phyloP scores from a whole-genome alignment of 192 early-diverging fungal genomes.

The Dispira simplex region DNA sequence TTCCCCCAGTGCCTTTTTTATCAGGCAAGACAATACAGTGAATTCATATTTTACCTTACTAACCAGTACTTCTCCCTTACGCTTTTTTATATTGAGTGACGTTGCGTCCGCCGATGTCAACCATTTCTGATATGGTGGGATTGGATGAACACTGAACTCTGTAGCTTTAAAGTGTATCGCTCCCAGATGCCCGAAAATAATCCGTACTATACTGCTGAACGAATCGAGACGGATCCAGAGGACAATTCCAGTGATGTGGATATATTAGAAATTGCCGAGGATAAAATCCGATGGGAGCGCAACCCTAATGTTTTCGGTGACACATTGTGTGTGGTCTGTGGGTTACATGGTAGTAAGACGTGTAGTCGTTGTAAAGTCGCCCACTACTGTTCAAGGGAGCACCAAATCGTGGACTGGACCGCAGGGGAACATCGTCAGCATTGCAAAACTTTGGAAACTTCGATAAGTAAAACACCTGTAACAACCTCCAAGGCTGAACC shows the following conservation, averaged over 20 bases:
- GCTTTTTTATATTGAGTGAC: no score
- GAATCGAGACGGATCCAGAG: background rate
- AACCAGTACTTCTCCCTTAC: no score
- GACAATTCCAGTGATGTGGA: slow-evolving; percentile 18
- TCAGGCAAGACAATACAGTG: no score
- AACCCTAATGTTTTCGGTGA: slow-evolving; percentile 17
- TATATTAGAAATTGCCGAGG: slow-evolving; percentile 21
- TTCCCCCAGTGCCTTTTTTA: no score
- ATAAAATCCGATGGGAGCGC: slow-evolving; percentile 17
- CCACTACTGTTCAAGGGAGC: slow-evolving; percentile 70
- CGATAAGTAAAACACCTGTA: slow-evolving; percentile 14
- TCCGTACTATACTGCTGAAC: slow-evolving; percentile 30
- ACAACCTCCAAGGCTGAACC: slow-evolving; percentile 4
- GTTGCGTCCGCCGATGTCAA: no score
- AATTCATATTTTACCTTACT: no score
- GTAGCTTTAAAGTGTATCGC: slow-evolving; percentile 73
- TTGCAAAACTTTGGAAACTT: slow-evolving; percentile 21
- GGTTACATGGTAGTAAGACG: slow-evolving; percentile 45
- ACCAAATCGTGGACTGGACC: slow-evolving; percentile 78
- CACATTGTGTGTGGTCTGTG: slow-evolving; percentile 51
- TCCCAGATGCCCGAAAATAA: slow-evolving; percentile 64
- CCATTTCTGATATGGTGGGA: no score
- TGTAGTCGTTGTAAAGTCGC: slow-evolving; percentile 63
- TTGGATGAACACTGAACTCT: slow-evolving; percentile 22
- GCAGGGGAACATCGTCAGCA: slow-evolving; percentile 48